Base-by-base conservation (phyloP, 2,329 filamentous ascomycete species). In the Arthrobotrys megalospora region DNA sequence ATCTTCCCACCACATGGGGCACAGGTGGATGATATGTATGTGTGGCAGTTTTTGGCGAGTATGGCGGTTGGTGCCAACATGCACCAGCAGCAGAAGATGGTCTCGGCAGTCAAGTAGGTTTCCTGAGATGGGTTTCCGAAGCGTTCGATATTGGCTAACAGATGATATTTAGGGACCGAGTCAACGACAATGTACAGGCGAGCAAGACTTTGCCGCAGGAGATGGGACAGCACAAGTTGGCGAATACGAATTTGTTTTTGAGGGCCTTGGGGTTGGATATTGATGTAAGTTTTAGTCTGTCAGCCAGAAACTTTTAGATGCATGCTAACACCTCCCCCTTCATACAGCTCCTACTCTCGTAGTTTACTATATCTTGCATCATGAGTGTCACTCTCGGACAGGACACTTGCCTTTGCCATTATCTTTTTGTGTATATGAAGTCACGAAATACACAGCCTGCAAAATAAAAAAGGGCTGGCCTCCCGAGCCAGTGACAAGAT, bases 231-330 rank as follows among this genome's bases (percentile, higher is more conserved):
- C 91, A 93, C 83, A 91, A 95, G 76, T 87, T 97, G 73, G 91
- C 92, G 75, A 97, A 97, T 83, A 96, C 99, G 81, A 99, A 99
- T 84, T 86, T 99, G 70, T 99, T 99, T 85, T 97, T 99, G 94
- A 92, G 94, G 83, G 96, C 95, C 70, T 97, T 99, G 85, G 96
- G 96, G n/a, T 88, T 99, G 83, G 96, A 99, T 86, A 96, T 99
- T 63, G 96, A 97, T 45, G 73, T 77, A 65, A 50, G 72, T 53
- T 80, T 65, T 24, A 11, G 16, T 24, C 19, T 10, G 10, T 36
- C 14, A n/a, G 6, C n/a, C 12, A 47, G 14, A 12, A 43, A 19
- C 7, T 36, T 3, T 52, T 16, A 41, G 6, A 19, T 12, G 21
- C 28, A 32, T 69, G 12, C 72, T 76, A 34, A 69, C 28, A 12